phyloP scores from a whole-genome alignment of 768 basidiomycete genomes.

The Tubosaeta brunneosetosa region DNA sequence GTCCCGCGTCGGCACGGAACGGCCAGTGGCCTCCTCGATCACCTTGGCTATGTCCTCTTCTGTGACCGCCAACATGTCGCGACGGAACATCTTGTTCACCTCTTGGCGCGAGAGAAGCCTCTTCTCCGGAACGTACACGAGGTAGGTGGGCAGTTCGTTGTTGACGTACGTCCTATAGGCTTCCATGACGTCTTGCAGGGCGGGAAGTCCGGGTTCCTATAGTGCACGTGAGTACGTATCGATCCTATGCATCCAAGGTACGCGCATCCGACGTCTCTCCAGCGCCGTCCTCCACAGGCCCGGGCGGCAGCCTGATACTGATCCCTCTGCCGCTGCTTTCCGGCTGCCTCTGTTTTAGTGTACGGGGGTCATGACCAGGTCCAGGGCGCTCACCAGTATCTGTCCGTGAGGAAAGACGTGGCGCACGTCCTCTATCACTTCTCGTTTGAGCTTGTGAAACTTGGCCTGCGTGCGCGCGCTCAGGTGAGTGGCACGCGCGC shows the following conservation, averaged over 20 bases:
- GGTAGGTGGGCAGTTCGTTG: slow-evolving; percentile 29
- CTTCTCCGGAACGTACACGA: slow-evolving; percentile 24
- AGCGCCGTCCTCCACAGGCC: slow-evolving; percentile 3
- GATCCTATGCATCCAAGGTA: background rate
- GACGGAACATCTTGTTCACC: slow-evolving; percentile 29
- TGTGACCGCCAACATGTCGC: slow-evolving; percentile 21
- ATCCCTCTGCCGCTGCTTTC: slow-evolving; percentile 23
- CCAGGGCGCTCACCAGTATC: slow-evolving; percentile 18
- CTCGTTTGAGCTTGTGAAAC: slow-evolving; percentile 27
- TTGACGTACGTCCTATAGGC: slow-evolving; percentile 21
- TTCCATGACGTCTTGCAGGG: slow-evolving; percentile 24
- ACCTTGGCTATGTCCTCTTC: slow-evolving; percentile 21
- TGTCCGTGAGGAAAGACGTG: slow-evolving; percentile 26
- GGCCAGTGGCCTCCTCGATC: slow-evolving; percentile 16
- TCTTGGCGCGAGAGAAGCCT: slow-evolving; percentile 28
- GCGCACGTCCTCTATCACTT: slow-evolving; percentile 27
- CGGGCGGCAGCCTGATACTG: slow-evolving; percentile 17
- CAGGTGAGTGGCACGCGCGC: background rate
- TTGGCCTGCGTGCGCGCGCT: slow-evolving; percentile 16
- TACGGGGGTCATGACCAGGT: background rate
- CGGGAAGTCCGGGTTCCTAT: slow-evolving; percentile 13
- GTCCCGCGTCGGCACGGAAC: slow-evolving; percentile 24
- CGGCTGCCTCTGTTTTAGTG: slow-evolving; percentile 9
- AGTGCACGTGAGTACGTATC: background rate
- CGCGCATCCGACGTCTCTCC: slow-evolving; percentile 9